A percentile compares a stretch with the other conserved stretches of the same genome.
phyloP scores from a whole-genome alignment of 1,284 basidiomycete species.

The Ceratorhiza oryzae-sativae region DNA sequence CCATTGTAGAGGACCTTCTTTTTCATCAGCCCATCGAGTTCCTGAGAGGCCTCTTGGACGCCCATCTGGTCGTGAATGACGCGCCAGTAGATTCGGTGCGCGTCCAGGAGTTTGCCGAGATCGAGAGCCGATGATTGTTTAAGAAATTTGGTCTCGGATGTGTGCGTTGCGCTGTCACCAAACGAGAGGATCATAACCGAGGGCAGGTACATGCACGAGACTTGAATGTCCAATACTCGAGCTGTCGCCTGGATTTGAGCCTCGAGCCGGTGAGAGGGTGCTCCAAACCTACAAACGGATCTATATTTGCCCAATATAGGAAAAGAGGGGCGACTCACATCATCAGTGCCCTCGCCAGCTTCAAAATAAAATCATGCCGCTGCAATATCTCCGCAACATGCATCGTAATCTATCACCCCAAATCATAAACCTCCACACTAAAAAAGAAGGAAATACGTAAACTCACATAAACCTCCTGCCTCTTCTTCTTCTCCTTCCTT shows the following conservation, averaged over 20 bases:
- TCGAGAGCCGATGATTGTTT: constrained; percentile 78
- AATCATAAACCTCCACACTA: constrained; percentile 14
- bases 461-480: constrained; percentile 78
- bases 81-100: constrained; percentile 82
- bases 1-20: constrained; percentile 65
- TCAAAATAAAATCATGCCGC: constrained; percentile 89
- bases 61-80: constrained; percentile 88
- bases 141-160: constrained; percentile 78
- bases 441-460: constrained; percentile 13
- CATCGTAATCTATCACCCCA: constrained; percentile 72
- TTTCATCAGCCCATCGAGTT: constrained; percentile 81
- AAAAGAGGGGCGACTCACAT: constrained; percentile 58
- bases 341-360: constrained; percentile 89
- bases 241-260: constrained; percentile 88
- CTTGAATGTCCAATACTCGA: constrained; percentile 81
- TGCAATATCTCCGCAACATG: constrained; percentile 88
- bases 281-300: constrained; percentile 65
- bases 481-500: constrained; percentile 69
- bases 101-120: constrained; percentile 77
- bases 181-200: constrained; percentile 84
- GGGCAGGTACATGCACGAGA: constrained; percentile 87
- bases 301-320: not conserved
- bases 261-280: constrained; percentile 87
- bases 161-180: constrained; percentile 83
- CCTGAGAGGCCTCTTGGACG: constrained; percentile 77